Base-by-base conservation (phyloP, 192 early-diverging fungal genomes). In the Backusella tuberculispora region DNA sequence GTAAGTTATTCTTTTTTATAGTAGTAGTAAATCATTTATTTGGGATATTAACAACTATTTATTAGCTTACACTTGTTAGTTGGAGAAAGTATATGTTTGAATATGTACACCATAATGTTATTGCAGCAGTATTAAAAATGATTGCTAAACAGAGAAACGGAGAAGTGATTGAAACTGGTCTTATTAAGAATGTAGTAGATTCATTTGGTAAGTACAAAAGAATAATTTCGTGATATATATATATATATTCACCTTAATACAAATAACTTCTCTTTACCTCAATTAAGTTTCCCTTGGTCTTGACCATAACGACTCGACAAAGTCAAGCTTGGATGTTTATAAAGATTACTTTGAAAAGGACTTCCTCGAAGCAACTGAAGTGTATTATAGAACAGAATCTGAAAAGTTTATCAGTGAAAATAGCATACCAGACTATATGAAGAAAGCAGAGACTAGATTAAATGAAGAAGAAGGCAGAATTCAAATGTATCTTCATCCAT, bases 391-490 rank as follows among this genome's bases (percentile, higher is more conserved):
- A 77, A 88, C 89, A 63, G 96, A 97, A 80, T 91, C 90, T 63
- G 95, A 97, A 82, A 92, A 90, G 26, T 96, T 97, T 80, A 88
- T 98, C 50, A 88, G 90, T 71, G 95, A 96, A 72, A 96, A 97
- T 81, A 90, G 92, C 44, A 90, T 97, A 47, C 88, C 92, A 38
- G 96, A 97, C 73, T 99, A 99, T 83, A 96, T 99, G 94, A 94
- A 95, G 76, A 95, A 95, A 89, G 93, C 93, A 6, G 92, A 93
- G 75, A 80, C 83, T 63, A 87, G 93, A 70, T 78, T 96, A 79
- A 75, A 83, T 56, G 88, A 88, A 84, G 97, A 99, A 83, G 95
- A 98, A 78, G 87, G 85, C 42, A 94, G 96, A 37, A 93, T 97
- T 4, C 86, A 93, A 75, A 87, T 92, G 79, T 97, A 96, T 77